Conservation (phyloP, 83 land plant species). For the Larix sibirica region DNA sequence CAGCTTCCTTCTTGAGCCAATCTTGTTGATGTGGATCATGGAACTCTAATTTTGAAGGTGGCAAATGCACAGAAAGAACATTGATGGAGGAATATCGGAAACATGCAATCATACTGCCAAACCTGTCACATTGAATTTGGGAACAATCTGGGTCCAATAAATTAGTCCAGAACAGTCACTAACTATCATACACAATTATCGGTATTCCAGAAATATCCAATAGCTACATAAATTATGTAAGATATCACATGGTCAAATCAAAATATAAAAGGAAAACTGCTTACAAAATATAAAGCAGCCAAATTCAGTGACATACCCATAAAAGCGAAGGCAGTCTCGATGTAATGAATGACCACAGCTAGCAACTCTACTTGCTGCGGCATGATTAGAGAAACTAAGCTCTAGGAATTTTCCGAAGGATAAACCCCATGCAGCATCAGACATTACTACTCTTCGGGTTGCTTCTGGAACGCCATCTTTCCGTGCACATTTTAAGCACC, state of each 20-base stretch:
- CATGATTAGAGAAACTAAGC: conserved; percentile 94
- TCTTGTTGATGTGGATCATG: conserved; percentile 43
- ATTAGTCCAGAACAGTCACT: too few relatives aligned
- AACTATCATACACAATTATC: too few relatives aligned
- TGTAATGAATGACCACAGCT: conserved; percentile 94
- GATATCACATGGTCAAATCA: too few relatives aligned
- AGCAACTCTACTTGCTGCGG: conserved; percentile 80
- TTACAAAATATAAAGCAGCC: background rate
- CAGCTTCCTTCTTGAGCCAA: conserved; percentile 73
- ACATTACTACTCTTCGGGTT: conserved; percentile 83
- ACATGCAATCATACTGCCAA: conserved; percentile 87
- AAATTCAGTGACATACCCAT: conserved; percentile 54
- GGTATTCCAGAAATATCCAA: too few relatives aligned
- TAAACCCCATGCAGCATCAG: conserved; percentile 96
- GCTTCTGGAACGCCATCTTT: conserved; percentile 85
- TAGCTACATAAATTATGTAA: background rate
- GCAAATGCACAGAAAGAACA: conserved; percentile 77
- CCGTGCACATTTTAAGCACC: conserved; percentile 82
- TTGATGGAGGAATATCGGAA: conserved; percentile 84
- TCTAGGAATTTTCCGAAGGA: conserved; percentile 99
- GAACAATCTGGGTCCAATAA: background rate
- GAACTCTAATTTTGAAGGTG: conserved; percentile 87
- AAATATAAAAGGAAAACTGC: background rate
- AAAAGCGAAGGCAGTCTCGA: conserved; percentile 93
- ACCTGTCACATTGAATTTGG: conserved; percentile 38